Base-by-base conservation (phyloP, 2,329 filamentous ascomycete species). In the Fusarium marasasianum region DNA sequence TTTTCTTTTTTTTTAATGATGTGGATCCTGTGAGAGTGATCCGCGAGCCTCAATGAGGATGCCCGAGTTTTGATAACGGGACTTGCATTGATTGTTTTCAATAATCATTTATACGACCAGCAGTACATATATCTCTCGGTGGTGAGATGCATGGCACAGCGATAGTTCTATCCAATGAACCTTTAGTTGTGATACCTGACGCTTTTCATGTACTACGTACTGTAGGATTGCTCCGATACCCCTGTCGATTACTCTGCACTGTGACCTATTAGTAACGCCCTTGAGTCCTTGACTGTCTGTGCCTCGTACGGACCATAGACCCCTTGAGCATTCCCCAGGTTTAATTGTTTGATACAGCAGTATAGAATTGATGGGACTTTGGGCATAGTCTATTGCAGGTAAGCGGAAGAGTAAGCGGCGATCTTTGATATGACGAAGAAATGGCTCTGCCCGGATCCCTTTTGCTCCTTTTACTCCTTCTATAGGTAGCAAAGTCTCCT, bases 241-340 rank as follows among this genome's bases (percentile, higher is more conserved):
- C 72, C 69, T 74, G 72, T 72, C 71, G 33, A 62, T 59, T 60
- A 62, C 51, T 33, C 54, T 74, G 71, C 62, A 69, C 71, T 72
- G 50, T 68, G 59, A 74, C 55, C 54, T 40, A 45, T 66, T 45
- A 55, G 20, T 57, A 50, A 53, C 44, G 58, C 47, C 58, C 66
- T 57, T 59, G 43, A 45, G 57, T 47, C 58, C 66, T 60, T 71
- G 40, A 50, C 45, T 56, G 44, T 51, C 54, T 37, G 63, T 74
- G 67, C 66, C 59, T 69, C 61, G 37, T 72, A 53, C 45, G 35
- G 55, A 62, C 72, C 55, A 55, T 48, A 44, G 57, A 37, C 50
- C 70, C 74, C 72, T 77, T 58, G 72, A 72, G 56, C 72, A 77
- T 77, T 77, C 76, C 76, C 76, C 76, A 72, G 76, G 73, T 77